Base-by-base conservation (phyloP, 805 yeast species). In the Ogataea philodendri region DNA sequence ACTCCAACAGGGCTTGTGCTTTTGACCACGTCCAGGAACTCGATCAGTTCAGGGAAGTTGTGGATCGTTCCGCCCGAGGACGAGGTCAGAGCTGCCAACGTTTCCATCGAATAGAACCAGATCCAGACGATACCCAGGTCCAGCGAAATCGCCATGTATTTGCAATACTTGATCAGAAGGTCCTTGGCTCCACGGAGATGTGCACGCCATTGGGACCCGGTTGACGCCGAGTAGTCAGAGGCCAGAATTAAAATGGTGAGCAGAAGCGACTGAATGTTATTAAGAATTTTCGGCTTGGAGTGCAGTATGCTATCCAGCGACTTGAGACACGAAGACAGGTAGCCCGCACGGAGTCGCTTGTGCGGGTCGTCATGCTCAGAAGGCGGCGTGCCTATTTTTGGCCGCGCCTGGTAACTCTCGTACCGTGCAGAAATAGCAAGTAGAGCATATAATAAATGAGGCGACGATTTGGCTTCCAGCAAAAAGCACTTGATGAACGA, bases 391-490 rank as follows among this genome's bases (percentile, higher is more conserved):
- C 44, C 44, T 5, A 40, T 26, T 13, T 42, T 38, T 26, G 52
- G 52, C 25, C 44, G 45, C 15, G 56, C 46, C 37, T 60, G 61
- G 32, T 57, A 58, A 24, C 55, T 50, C 42, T 62, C 65, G 13
- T 73, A 68, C 25, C 78, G 67, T 0, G 90, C 89, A 3, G 90
- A 84, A 26, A 78, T 81, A 0, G 90, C 85, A 28, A 84, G 52
- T 4, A 82, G 69, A 0, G 89, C 87, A 35, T 84, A 82, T 25
- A 84, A 59, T 9, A 84, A 52, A 51, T 78, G 83, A 0, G 84
- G 70, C 37, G 83, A 83, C 22, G 67, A 66, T 32, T 57, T 59
- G 2, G 65, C 60, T 25, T 57, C 59, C 15, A 52, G 35, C 8
- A 63, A 38, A 29, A 62, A 57, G 18, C 59, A 51, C 15, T 54